These are phyloP conservation scores for Saccharomycopsis fibuligera DNA, from an alignment of 805 yeast genomes.

Conservation along the genomic window DNA sequence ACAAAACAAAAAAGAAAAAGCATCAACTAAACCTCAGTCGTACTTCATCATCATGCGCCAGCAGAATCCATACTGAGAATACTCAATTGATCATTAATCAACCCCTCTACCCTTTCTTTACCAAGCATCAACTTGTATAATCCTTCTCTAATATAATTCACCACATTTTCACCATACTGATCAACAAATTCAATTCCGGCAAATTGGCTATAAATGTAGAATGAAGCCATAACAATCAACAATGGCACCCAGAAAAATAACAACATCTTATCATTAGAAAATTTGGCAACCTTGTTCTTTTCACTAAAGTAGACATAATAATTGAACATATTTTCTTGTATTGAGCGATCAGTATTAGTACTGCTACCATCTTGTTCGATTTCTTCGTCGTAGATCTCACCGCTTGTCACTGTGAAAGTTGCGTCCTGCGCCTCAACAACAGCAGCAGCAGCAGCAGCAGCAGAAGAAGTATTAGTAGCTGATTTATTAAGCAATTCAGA, in stretches of 20 bases:
- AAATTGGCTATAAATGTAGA: conserved; percentile 34
- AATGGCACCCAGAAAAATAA: conserved; percentile 90
- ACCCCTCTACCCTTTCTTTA: conserved; percentile 41
- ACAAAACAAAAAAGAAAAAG: not conserved
- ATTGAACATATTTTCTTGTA: conserved; percentile 30
- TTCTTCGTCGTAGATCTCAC: conserved; percentile 1
- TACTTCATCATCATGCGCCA: not conserved
- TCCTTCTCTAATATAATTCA: conserved; percentile 36
- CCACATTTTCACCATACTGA: conserved; percentile 29
- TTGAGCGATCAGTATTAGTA: conserved; percentile 18
- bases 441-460: conserved; percentile 11
- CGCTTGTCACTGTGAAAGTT: conserved; percentile 26
- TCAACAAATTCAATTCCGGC: conserved; percentile 30
- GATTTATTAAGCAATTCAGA: conserved; percentile 18
- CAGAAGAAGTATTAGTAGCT: conserved; percentile 8
- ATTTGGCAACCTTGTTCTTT: conserved; percentile 34
- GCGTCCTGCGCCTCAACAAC: not conserved
- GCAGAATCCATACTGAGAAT: not conserved
- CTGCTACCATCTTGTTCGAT: not conserved
- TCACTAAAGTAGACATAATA: conserved; percentile 18
- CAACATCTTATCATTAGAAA: conserved; percentile 72
- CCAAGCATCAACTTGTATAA: conserved; percentile 48
- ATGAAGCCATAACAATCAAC: conserved; percentile 46
- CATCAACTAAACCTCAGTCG: not conserved
- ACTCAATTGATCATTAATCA: conserved; percentile 19